These are phyloP conservation scores for Pestalotiopsis sp. DNA, from an alignment of 2,329 filamentous ascomycete genomes.

Conservation along the genomic window DNA sequence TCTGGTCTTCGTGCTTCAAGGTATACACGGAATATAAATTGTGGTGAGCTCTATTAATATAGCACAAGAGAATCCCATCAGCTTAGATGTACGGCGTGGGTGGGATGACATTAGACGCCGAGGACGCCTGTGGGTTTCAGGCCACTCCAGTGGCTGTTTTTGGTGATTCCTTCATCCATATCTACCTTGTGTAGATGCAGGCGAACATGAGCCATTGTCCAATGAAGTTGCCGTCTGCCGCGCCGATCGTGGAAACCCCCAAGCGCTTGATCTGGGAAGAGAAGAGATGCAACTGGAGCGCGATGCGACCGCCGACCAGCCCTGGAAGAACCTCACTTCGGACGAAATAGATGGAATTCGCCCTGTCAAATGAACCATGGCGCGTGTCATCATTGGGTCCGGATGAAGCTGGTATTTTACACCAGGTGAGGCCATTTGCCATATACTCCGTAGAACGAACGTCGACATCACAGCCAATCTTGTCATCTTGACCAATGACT, in stretches of 20 bases:
- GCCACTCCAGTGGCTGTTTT: not conserved
- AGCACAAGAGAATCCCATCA: not conserved
- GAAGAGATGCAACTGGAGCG: not conserved
- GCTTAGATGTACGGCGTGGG: not conserved
- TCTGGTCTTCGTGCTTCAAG: not conserved
- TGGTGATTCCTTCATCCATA: not conserved
- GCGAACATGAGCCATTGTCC: not conserved
- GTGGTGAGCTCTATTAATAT: not conserved
- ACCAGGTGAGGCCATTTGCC: too few species aligned
- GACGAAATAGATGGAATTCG: not conserved
- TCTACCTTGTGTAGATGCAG: not conserved
- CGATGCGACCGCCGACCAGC: not conserved
- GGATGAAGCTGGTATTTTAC: too few species aligned
- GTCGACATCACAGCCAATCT: too few species aligned
- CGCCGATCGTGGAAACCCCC: not conserved
- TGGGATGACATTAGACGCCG: not conserved
- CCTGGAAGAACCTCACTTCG: not conserved
- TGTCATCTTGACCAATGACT: too few species aligned
- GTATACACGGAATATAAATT: not conserved
- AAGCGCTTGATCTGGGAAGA: not conserved
- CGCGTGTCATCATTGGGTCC: too few species aligned
- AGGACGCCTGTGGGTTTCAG: not conserved
- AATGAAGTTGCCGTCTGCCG: not conserved
- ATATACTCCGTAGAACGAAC: too few species aligned
- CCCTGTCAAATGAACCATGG: not conserved